Evolutionary conservation across 352 stramenopile genomes (phyloP).

Genomic region (Phytophthora niederhauseri): DNA sequence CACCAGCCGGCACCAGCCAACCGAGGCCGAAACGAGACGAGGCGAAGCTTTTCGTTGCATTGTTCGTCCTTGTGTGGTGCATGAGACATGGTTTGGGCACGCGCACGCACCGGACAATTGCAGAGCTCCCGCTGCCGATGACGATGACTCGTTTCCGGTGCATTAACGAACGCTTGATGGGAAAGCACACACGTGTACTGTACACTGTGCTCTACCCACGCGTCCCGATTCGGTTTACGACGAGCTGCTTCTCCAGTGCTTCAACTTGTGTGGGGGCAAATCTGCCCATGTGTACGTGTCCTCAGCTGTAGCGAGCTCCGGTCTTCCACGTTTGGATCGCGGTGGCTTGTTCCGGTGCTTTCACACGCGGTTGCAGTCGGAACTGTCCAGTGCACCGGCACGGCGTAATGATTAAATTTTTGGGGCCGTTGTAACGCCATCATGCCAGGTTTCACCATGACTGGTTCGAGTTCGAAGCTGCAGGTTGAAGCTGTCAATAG

Average conservation of each 20-base stretch:
- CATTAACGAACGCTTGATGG: background rate
- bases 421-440: background rate
- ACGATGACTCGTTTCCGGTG: background rate
- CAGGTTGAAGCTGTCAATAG: background rate
- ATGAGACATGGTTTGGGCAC: background rate
- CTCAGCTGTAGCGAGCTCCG: background rate
- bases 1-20: background rate
- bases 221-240: no score
- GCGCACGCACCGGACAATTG: background rate
- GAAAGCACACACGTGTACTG: background rate
- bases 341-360: background rate
- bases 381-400: background rate
- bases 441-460: no score
- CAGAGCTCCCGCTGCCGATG: background rate
- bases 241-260: no score
- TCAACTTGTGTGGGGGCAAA: no score
- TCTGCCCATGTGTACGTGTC: no score
- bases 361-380: background rate
- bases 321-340: background rate
- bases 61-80: background rate
- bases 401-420: background rate
- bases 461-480: background rate
- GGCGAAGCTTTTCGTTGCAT: slow-evolving; percentile 3
- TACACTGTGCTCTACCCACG: no score
- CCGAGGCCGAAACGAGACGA: background rate